Conservation (phyloP, 2,329 filamentous ascomycete species). For the Fusarium brevicatenulatum region DNA sequence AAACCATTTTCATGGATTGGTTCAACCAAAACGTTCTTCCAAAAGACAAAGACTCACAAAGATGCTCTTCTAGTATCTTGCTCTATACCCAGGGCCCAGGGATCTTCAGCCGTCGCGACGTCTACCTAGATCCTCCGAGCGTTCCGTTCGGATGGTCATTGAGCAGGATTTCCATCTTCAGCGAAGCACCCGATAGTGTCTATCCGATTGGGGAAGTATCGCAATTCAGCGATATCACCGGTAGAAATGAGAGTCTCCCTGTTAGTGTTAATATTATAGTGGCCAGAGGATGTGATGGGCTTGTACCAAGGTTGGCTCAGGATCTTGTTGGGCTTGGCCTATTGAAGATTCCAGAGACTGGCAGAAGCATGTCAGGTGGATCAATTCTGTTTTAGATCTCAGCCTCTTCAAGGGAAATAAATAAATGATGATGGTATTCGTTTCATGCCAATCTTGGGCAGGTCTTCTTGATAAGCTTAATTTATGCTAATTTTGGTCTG, state of each 20-base stretch:
- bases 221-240: not conserved
- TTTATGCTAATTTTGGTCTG: not conserved
- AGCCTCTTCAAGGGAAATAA: fast-evolving
- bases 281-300: not conserved
- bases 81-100: not conserved
- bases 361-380: not conserved
- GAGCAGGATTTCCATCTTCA: not conserved
- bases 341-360: not conserved
- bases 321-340: not conserved
- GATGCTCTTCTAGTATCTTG: not conserved
- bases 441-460: not conserved
- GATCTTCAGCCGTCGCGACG: not conserved
- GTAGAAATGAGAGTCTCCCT: not conserved
- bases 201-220: not conserved
- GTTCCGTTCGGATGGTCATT: not conserved
- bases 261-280: not conserved
- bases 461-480: not conserved
- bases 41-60: not conserved
- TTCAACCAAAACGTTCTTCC: not conserved
- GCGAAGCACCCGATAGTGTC: not conserved
- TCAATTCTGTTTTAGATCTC: not conserved
- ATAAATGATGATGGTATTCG: fast-evolving
- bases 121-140: not conserved
- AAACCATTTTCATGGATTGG: not conserved
- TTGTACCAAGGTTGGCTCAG: not conserved